A percentile compares a stretch with the other conserved stretches of the same genome.
Conservation (phyloP, 306 rosid species). For the Psophocarpus tetragonolobus region DNA sequence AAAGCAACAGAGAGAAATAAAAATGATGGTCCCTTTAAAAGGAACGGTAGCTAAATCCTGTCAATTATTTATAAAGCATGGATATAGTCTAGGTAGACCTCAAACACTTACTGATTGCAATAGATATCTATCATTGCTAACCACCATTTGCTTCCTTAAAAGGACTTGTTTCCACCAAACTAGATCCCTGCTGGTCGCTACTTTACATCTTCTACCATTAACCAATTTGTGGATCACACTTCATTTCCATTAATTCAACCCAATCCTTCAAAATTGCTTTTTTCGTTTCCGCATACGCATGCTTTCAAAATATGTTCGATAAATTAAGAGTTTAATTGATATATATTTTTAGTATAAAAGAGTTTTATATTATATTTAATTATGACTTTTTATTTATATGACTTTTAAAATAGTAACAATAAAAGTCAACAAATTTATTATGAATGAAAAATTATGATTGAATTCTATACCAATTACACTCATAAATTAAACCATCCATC, state of each 20-base stretch:
- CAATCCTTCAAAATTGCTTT: background rate
- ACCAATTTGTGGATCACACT: constrained; percentile 23
- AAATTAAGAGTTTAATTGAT: too few relatives aligned
- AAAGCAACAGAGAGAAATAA: constrained; percentile 30
- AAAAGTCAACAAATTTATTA: too few relatives aligned
- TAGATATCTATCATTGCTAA: constrained; percentile 28
- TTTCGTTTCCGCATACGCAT: too few relatives aligned
- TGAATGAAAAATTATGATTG: too few relatives aligned
- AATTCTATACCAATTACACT: too few relatives aligned
- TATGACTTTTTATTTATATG: too few relatives aligned
- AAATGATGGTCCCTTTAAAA: constrained; percentile 44
- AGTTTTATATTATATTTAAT: too few relatives aligned
- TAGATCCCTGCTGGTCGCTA: constrained; percentile 50
- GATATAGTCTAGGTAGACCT: constrained; percentile 54
- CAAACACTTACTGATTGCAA: constrained; percentile 50
- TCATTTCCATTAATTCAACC: constrained; percentile 11
- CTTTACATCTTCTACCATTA: constrained; percentile 42
- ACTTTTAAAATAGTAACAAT: too few relatives aligned
- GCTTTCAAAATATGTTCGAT: too few relatives aligned
- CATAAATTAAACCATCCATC: background rate
- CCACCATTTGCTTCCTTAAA: constrained; percentile 81
- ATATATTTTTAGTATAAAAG: too few relatives aligned
- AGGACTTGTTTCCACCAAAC: constrained; percentile 50
- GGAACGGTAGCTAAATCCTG: constrained; percentile 39
- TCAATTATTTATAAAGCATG: constrained; percentile 38